These are phyloP conservation scores for cucumber (Cucumis sativus) DNA, from an alignment of 306 rosid species.

Conservation along the genomic window DNA sequence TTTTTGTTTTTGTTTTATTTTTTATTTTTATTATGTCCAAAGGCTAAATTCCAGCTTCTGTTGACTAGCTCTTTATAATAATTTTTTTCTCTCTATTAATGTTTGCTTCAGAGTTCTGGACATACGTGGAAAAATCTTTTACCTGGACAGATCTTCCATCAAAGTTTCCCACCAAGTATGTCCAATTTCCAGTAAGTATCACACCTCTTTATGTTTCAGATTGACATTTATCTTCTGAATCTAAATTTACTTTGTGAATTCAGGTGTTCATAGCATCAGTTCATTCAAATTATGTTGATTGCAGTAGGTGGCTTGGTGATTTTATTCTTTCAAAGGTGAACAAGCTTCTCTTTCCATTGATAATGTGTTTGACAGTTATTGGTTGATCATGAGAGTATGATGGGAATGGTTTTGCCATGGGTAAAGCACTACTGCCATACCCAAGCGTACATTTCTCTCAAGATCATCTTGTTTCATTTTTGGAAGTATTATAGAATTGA, in stretches of 20 bases:
- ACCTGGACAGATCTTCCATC: conserved; percentile 96
- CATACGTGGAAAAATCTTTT: conserved; percentile 82
- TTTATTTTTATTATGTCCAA: too few species aligned
- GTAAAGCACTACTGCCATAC: background rate
- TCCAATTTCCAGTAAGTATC: conserved; percentile 82
- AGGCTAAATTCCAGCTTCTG: background rate
- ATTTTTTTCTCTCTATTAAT: conserved; percentile 1
- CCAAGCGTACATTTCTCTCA: background rate
- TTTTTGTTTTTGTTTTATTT: too few species aligned
- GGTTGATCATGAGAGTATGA: background rate
- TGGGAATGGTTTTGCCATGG: background rate
- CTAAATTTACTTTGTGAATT: conserved; percentile 11
- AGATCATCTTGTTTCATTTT: background rate
- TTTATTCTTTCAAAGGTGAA: conserved; percentile 89
- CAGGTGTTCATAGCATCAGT: conserved; percentile 73
- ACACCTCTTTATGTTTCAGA: conserved; percentile 6
- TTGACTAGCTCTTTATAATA: background rate
- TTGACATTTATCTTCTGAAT: conserved; percentile 7
- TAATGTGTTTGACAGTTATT: background rate
- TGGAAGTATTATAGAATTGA: background rate
- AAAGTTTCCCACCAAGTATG: conserved; percentile 91
- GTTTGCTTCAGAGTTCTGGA: conserved; percentile 72
- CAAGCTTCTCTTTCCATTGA: background rate
- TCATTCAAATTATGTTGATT: conserved; percentile 92
- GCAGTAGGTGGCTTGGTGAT: conserved; percentile 98